A percentile compares a stretch with the other conserved stretches of the same genome.
These are phyloP conservation scores for Cytospora leucostoma DNA, from an alignment of 2,329 filamentous ascomycete genomes.

Conservation along the genomic window DNA sequence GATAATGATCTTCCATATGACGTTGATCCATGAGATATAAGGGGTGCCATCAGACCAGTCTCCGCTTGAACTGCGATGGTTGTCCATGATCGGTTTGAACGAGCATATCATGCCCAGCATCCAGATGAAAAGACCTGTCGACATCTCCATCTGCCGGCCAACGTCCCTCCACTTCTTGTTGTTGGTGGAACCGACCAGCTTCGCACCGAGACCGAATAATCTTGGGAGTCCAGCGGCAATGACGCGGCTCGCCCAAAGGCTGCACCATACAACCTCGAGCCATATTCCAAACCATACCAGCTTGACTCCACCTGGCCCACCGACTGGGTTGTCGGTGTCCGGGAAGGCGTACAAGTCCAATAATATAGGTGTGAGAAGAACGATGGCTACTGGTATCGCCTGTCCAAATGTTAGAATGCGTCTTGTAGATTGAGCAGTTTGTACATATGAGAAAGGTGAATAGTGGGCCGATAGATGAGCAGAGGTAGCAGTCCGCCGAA, in stretches of 20 bases:
- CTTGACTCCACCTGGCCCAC: slow-evolving; percentile 70
- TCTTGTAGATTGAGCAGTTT: neutral
- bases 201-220: slow-evolving; percentile 57
- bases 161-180: slow-evolving; percentile 93
- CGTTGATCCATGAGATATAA: slow-evolving; percentile 68
- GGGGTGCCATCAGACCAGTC: slow-evolving; percentile 46
- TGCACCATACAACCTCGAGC: slow-evolving; percentile 91
- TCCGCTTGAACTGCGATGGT: slow-evolving; percentile 45
- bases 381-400: slow-evolving; percentile 44
- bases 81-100: slow-evolving; percentile 78
- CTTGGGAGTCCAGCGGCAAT: slow-evolving; percentile 53
- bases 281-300: slow-evolving; percentile 93
- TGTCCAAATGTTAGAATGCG: neutral
- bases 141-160: slow-evolving; percentile 80
- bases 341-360: slow-evolving; percentile 38
- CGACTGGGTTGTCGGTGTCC: slow-evolving; percentile 49
- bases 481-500: neutral
- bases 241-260: slow-evolving; percentile 75
- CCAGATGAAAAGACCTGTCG: slow-evolving; percentile 88
- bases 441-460: neutral
- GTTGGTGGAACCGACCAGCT: slow-evolving; percentile 77
- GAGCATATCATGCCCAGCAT: slow-evolving; percentile 83
- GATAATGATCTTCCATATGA: slow-evolving; percentile 84
- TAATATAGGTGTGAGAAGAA: slow-evolving; percentile 51
- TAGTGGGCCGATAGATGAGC: neutral